Base-by-base conservation (phyloP, 2,329 filamentous ascomycete species). In the Aspergillus melleus region DNA sequence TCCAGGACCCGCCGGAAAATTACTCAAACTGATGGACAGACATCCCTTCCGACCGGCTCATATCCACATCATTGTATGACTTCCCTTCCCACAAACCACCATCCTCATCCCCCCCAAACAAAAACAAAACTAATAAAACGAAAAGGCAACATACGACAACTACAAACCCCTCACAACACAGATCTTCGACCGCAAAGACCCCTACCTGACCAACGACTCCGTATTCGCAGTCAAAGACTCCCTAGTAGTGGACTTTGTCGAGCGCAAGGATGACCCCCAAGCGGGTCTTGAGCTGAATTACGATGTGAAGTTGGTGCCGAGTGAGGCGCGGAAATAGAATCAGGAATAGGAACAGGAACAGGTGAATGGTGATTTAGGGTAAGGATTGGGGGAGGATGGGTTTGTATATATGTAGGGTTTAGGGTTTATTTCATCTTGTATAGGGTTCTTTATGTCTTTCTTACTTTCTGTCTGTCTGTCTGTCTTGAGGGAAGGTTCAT, bases 81-180 rank as follows among this genome's bases (percentile, higher is more conserved):
- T 80, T 54, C 9, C 19, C 61, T 64, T 42, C 22, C 2, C 56
- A 66, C 4, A 26, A 26, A 8, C 24, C 24, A 3, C 22, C 22
- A 2, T 22, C 22, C 22, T 22, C 2, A 4, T n/a, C n/a, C 22
- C 22, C 22, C 11, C 11, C 36, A 52, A 29, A 46, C 3, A 10
- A 14, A 22, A 50, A 16, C 54, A 57, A 49, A 52, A 30, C 26
- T 54, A 46, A 19, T 22, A 32, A 49, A 53, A 22, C 22, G 50
- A 16, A 54, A n/a, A 84, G 80, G 78, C 83, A 72, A 80, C 81
- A 29, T 79, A 81, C 12, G 80, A 83, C 2, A 84, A 83, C 8
- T 87, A 88, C 78, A 89, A 86, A 68, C 81, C 88, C 0, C 82
- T 96, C 52, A 89, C 88, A 0, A 92, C 90, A 1, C 90, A 95